These are phyloP conservation scores for Volvariella volvacea DNA, from an alignment of 1,284 basidiomycete species.

Conservation along the genomic window DNA sequence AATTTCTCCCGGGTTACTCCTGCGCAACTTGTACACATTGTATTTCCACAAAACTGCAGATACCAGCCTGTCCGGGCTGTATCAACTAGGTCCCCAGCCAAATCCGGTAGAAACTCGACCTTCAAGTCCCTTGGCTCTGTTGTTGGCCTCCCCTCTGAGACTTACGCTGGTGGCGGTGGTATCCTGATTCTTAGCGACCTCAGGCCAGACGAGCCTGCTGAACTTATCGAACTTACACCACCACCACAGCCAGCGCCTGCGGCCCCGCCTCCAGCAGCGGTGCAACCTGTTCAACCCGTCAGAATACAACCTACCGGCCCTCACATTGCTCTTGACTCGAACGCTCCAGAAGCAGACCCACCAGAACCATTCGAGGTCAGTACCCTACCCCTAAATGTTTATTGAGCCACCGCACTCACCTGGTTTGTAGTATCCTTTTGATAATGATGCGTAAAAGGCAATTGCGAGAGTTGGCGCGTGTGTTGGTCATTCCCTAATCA, in stretches of 20 bases:
- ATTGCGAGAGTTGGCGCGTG: constrained; percentile 9
- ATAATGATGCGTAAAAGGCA: constrained; percentile 44
- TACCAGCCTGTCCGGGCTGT: constrained; percentile 91
- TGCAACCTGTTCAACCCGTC: constrained; percentile 13
- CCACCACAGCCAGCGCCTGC: constrained; percentile 25
- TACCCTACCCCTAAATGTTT: constrained; percentile 11
- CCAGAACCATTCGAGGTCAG: constrained; percentile 78
- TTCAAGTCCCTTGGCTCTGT: constrained; percentile 17
- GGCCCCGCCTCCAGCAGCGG: constrained; percentile 21
- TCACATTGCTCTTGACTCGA: constrained; percentile 65
- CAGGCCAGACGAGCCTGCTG: constrained; percentile 57
- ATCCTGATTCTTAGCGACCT: constrained; percentile 76
- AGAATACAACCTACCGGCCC: constrained; percentile 24
- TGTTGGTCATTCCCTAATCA: constrained; percentile 11
- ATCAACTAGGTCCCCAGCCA: constrained; percentile 38
- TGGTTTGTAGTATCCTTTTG: constrained; percentile 50
- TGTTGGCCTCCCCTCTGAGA: constrained; percentile 40
- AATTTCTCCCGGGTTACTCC: constrained; percentile 96
- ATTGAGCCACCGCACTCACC: constrained; percentile 8
- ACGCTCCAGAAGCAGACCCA: constrained; percentile 67
- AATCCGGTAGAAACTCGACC: constrained; percentile 26
- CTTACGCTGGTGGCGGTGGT: constrained; percentile 73
- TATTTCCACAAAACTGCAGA: constrained; percentile 73
- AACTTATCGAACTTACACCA: constrained; percentile 70
- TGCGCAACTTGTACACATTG: constrained; percentile 79